phyloP scores from a whole-genome alignment of 192 early-diverging fungal genomes.

The Geranomyces michiganensis region DNA sequence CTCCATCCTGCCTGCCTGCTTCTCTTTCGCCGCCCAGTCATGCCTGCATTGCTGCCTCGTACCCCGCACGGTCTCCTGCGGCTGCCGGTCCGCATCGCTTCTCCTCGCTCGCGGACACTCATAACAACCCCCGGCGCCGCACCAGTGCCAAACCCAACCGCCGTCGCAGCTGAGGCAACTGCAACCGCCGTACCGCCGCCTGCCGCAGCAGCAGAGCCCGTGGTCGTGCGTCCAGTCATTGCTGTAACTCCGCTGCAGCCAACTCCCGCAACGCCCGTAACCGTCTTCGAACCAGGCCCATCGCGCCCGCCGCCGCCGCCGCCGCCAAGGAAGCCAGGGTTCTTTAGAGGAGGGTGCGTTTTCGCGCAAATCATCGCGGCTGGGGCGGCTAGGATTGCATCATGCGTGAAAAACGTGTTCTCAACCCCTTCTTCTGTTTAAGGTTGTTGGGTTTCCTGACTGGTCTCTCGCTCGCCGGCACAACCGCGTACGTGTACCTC shows the following conservation, averaged over 20 bases:
- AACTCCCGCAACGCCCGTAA: not conserved
- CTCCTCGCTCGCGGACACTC: not conserved
- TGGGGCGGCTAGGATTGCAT: not conserved
- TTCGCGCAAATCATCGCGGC: too few relatives aligned
- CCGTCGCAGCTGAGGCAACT: not conserved
- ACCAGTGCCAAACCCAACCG: not conserved
- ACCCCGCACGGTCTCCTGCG: too few relatives aligned
- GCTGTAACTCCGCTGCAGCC: not conserved
- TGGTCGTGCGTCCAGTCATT: not conserved
- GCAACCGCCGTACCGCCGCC: not conserved
- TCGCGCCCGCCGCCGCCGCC: not conserved
- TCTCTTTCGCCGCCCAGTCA: too few relatives aligned
- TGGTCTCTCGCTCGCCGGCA: constrained; percentile 28
- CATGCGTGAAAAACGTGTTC: not conserved
- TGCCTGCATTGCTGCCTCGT: too few relatives aligned
- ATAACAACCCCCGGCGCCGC: not conserved
- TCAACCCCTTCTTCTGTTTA: not conserved
- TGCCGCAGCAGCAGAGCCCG: not conserved
- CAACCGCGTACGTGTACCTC: constrained; percentile 77
- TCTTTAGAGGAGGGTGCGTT: constrained; percentile 21
- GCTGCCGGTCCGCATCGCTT: too few relatives aligned
- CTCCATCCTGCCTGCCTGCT: too few relatives aligned
- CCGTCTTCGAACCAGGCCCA: not conserved
- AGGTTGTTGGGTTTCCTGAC: constrained; percentile 31
- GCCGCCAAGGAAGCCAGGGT: not conserved